Percentiles rank a stretch among this genome's conserved stretches.
Evolutionary conservation across 2,329 filamentous ascomycete genomes (phyloP).

Genomic region (Colletotrichum coccodes): DNA sequence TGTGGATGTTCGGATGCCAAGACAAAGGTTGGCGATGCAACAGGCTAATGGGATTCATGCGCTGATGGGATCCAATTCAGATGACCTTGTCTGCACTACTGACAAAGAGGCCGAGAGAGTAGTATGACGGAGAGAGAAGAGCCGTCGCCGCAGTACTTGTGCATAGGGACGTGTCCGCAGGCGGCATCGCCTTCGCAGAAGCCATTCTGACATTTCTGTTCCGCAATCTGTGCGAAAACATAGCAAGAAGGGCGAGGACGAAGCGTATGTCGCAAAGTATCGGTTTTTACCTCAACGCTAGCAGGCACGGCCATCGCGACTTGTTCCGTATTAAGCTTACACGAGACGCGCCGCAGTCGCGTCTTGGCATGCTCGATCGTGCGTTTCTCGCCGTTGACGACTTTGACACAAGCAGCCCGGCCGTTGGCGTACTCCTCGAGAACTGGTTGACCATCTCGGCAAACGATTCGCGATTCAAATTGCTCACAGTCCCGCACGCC

Average conservation of each 20-base stretch:
- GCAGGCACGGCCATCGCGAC: conserved; percentile 23
- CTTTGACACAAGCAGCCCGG: neutral
- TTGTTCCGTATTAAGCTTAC: conserved; percentile 14
- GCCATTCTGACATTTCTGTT: neutral
- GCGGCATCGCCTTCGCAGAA: conserved; percentile 1
- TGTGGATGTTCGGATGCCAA: conserved; percentile 1
- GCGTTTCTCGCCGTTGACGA: neutral
- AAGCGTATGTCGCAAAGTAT: conserved; percentile 11
- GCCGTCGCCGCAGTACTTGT: neutral
- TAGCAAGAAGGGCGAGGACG: neutral
- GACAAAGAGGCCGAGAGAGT: neutral
- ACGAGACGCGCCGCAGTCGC: neutral
- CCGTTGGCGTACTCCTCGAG: conserved; percentile 8
- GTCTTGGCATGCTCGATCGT: conserved; percentile 4
- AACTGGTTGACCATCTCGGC: neutral
- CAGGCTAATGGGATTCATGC: neutral
- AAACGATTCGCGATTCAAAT: neutral
- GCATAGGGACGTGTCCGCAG: neutral
- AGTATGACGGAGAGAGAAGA: neutral
- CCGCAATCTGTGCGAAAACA: neutral
- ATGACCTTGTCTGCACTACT: neutral
- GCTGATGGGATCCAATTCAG: neutral
- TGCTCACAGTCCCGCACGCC: conserved; percentile 10
- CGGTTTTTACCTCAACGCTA: conserved; percentile 8
- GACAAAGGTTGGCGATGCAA: neutral